Percentiles rank a stretch among this genome's conserved stretches.
phyloP scores from a whole-genome alignment of 352 stramenopile genomes.

The Phytophthora chlamydospora region DNA sequence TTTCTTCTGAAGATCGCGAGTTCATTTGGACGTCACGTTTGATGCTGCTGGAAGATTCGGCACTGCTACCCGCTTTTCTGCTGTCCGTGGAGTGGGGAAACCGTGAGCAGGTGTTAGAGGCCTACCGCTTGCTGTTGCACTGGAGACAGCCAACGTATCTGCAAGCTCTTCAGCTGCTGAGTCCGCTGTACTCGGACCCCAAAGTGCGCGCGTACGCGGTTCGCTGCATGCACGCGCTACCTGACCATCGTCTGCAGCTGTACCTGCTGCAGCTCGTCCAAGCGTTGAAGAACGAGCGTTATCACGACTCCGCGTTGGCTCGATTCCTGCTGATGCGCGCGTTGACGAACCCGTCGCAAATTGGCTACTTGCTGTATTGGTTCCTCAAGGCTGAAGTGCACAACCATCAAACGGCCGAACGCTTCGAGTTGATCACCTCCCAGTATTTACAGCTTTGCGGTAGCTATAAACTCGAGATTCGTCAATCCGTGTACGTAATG shows the following conservation, averaged over 20 bases:
- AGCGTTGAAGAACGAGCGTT: slow-evolving; percentile 84
- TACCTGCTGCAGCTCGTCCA: slow-evolving; percentile 90
- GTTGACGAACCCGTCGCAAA: slow-evolving; percentile 74
- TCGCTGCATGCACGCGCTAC: slow-evolving; percentile 85
- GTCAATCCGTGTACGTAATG: slow-evolving; percentile 93
- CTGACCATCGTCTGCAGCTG: slow-evolving; percentile 87
- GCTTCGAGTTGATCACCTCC: slow-evolving; percentile 70
- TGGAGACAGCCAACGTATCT: slow-evolving; percentile 85
- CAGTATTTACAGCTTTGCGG: slow-evolving; percentile 91
- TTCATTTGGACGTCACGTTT: slow-evolving; percentile 81
- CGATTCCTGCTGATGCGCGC: slow-evolving; percentile 80
- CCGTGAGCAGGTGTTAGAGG: slow-evolving; percentile 77
- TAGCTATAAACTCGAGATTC: slow-evolving; percentile 87
- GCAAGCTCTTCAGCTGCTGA: slow-evolving; percentile 89
- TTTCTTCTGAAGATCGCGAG: slow-evolving; percentile 58
- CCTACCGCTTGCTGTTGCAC: slow-evolving; percentile 74
- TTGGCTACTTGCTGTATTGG: slow-evolving; percentile 88
- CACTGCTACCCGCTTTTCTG: slow-evolving; percentile 85
- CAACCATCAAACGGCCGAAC: slow-evolving; percentile 58
- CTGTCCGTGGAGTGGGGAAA: slow-evolving; percentile 87
- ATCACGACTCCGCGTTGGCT: slow-evolving; percentile 82
- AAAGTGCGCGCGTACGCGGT: slow-evolving; percentile 94
- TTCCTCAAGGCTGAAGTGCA: slow-evolving; percentile 79
- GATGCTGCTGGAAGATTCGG: slow-evolving; percentile 67
- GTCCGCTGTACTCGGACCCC: slow-evolving; percentile 85